These are phyloP conservation scores for Penicillium sp. DNA, from an alignment of 2,329 filamentous ascomycete species.

Conservation along the genomic window DNA sequence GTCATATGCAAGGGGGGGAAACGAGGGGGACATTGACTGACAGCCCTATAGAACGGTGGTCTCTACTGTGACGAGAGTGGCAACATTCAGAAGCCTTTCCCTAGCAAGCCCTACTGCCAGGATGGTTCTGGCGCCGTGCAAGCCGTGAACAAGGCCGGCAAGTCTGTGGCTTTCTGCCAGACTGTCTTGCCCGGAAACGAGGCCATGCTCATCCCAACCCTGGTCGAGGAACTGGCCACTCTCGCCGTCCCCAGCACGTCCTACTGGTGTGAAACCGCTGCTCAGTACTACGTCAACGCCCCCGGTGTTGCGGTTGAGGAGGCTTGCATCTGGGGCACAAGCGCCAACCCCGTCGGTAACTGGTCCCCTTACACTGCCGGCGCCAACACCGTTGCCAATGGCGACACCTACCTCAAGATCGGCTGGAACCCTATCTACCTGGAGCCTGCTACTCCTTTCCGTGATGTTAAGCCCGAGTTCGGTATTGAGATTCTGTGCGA, in stretches of 20 bases:
- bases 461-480: conserved; percentile 65
- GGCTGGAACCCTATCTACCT: conserved; percentile 79
- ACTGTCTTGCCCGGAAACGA: conserved; percentile 80
- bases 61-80: conserved; percentile 73
- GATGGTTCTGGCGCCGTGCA: conserved; percentile 69
- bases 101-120: conserved; percentile 70
- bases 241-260: conserved; percentile 72
- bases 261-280: conserved; percentile 76
- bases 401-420: conserved; percentile 75
- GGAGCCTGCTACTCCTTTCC: conserved; percentile 59
- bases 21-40: conserved; percentile 20
- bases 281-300: conserved; percentile 81
- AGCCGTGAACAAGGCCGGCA: conserved; percentile 69
- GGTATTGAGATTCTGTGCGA: conserved; percentile 74
- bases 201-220: conserved; percentile 81
- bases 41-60: conserved; percentile 67
- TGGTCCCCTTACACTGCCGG: conserved; percentile 80
- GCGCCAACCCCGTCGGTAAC: conserved; percentile 69
- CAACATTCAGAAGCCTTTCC: conserved; percentile 71
- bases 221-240: conserved; percentile 62
- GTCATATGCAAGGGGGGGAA: conserved; percentile 13
- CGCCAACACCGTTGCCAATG: conserved; percentile 69
- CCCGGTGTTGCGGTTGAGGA: conserved; percentile 66
- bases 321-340: conserved; percentile 75
- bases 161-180: conserved; percentile 74